Evolutionary conservation across 306 rosid species (phyloP).

Genomic region (Neltuma alba): DNA sequence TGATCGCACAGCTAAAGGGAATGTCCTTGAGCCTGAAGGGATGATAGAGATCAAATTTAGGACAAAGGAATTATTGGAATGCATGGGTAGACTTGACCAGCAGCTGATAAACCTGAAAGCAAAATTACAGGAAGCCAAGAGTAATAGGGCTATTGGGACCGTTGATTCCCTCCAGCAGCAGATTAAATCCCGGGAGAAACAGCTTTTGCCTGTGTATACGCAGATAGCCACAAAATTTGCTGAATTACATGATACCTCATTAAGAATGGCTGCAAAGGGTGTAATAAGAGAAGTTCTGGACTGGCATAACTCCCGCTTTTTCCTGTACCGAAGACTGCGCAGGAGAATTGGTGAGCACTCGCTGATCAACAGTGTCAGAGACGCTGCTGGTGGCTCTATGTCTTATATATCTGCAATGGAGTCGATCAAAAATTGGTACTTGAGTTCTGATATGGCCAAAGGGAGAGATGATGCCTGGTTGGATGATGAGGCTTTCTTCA

Average conservation of each 20-base stretch:
- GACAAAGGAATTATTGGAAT: constrained; percentile 83
- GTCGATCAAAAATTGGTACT: constrained; percentile 76
- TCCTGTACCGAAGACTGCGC: constrained; percentile 76
- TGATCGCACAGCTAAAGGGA: constrained; percentile 89
- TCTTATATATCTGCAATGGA: constrained; percentile 66
- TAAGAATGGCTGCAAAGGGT: constrained; percentile 97
- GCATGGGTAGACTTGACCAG: constrained; percentile 96
- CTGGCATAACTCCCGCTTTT: constrained; percentile 80
- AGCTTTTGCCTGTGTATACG: constrained; percentile 89
- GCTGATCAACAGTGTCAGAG: constrained; percentile 68
- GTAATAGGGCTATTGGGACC: constrained; percentile 41
- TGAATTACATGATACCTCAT: constrained; percentile 93
- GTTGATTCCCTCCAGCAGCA: constrained; percentile 78
- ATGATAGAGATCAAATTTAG: constrained; percentile 98
- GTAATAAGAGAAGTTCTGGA: constrained; percentile 83
- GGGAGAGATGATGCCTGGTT: constrained; percentile 70
- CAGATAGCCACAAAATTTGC: constrained; percentile 97
- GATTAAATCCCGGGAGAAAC: constrained; percentile 84
- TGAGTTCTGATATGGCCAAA: constrained; percentile 57
- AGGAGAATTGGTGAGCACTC: constrained; percentile 85
- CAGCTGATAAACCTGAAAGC: constrained; percentile 72
- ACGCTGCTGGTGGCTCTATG: constrained; percentile 84
- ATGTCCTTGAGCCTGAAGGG: constrained; percentile 99
- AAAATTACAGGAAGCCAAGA: constrained; percentile 81
- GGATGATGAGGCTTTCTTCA: constrained; percentile 83